Conservation (phyloP, 2,329 filamentous ascomycete species). For the Lecanicillium sp. region DNA sequence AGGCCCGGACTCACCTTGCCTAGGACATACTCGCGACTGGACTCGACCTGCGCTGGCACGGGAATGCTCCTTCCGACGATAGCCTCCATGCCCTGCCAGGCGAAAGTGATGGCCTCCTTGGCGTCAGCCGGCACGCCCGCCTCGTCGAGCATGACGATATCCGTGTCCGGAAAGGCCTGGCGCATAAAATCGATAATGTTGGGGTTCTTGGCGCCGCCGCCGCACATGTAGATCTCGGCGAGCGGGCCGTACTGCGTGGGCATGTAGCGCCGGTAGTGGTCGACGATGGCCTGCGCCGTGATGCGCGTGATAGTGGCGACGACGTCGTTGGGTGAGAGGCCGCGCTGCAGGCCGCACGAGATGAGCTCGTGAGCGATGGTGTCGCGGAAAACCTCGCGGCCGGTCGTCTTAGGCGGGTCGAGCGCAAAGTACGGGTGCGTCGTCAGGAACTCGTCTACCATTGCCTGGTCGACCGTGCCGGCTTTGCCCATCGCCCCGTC, state of each 20-base stretch:
- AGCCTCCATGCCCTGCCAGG: slow-evolving; percentile 53
- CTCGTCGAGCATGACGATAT: slow-evolving; percentile 46
- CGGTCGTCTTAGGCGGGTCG: slow-evolving; percentile 37
- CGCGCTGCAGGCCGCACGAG: slow-evolving; percentile 25
- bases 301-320: slow-evolving; percentile 43
- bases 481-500: slow-evolving; percentile 40
- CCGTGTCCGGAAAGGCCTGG: slow-evolving; percentile 35
- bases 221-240: slow-evolving; percentile 33
- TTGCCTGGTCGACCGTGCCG: slow-evolving; percentile 38
- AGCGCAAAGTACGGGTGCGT: slow-evolving; percentile 31
- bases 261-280: slow-evolving; percentile 12
- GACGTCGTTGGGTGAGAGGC: slow-evolving; percentile 32
- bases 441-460: slow-evolving; percentile 41
- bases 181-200: slow-evolving; percentile 47
- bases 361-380: slow-evolving; percentile 36
- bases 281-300: slow-evolving; percentile 23
- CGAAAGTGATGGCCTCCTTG: slow-evolving; percentile 47
- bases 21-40: slow-evolving; percentile 38
- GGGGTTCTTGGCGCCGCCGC: slow-evolving; percentile 47
- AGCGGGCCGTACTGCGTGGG: slow-evolving; percentile 8
- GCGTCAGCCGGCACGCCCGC: slow-evolving; percentile 47
- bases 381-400: slow-evolving; percentile 42
- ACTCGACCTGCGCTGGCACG: slow-evolving; percentile 44
- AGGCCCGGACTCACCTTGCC: slow-evolving; percentile 45
- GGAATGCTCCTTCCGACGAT: slow-evolving; percentile 45